These are phyloP conservation scores for Alternaria incomplexa DNA, from an alignment of 2,329 filamentous ascomycete genomes.

Conservation along the genomic window DNA sequence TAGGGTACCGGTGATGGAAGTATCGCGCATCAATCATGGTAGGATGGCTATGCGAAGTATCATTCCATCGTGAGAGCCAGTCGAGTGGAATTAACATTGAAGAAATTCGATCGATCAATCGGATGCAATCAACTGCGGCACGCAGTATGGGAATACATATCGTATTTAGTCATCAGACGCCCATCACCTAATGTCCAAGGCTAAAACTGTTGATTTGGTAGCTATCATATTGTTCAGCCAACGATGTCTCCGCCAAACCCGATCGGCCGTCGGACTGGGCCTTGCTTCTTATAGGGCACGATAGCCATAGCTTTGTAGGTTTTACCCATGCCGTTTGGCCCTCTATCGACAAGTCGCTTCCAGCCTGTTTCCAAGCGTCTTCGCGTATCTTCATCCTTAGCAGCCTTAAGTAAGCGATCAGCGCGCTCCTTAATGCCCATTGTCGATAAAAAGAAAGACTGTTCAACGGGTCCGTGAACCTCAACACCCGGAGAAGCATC, in stretches of 20 bases:
- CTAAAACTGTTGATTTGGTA: neutral
- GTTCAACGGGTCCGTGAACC: conserved; percentile 89
- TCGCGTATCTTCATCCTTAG: conserved; percentile 47
- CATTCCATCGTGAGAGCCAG: neutral
- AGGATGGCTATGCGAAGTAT: neutral
- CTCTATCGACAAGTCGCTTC: conserved; percentile 81
- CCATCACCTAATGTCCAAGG: neutral
- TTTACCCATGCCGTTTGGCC: conserved; percentile 87
- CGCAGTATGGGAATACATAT: neutral
- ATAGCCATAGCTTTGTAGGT: conserved; percentile 94
- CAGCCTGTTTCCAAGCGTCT: conserved; percentile 73
- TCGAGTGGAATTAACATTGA: neutral
- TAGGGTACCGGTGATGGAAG: neutral
- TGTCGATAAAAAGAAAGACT: conserved; percentile 76
- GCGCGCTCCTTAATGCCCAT: conserved; percentile 74
- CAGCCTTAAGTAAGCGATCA: conserved; percentile 34
- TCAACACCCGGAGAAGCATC: conserved; percentile 80
- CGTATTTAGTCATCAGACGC: neutral
- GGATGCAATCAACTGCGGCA: neutral
- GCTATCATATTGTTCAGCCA: neutral
- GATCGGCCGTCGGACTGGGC: conserved; percentile 75
- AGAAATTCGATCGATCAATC: neutral
- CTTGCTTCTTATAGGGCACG: conserved; percentile 68
- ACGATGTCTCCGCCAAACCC: conserved; percentile 80
- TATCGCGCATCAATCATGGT: neutral